Percentiles rank a stretch among this genome's conserved stretches.
phyloP scores from a whole-genome alignment of 192 early-diverging fungal genomes.

The Paraglomus occultum region DNA sequence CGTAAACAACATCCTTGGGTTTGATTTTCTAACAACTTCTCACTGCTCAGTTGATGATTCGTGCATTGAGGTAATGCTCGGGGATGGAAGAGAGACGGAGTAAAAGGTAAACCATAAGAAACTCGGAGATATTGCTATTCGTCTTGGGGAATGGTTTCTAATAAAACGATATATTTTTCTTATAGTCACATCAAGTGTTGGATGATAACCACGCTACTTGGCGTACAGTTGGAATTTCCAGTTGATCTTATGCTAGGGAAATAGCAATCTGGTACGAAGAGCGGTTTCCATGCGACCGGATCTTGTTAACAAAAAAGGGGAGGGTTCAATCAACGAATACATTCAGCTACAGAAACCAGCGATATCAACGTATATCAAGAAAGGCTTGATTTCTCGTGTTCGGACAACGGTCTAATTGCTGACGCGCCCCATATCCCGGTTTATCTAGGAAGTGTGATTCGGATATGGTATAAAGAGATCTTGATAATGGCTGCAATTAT shows the following conservation, averaged over 20 bases:
- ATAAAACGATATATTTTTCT: background rate
- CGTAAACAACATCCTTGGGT: conserved; percentile 75
- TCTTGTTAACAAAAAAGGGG: too few relatives aligned
- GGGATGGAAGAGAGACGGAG: too few relatives aligned
- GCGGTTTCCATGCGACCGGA: conserved; percentile 17
- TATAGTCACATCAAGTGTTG: conserved; percentile 63
- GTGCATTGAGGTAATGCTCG: conserved; percentile 57
- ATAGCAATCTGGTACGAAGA: conserved; percentile 38
- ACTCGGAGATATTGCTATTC: too few relatives aligned
- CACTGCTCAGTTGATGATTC: conserved; percentile 68
- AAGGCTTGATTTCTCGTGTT: too few relatives aligned
- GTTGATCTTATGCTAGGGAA: conserved; percentile 67
- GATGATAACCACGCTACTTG: conserved; percentile 74
- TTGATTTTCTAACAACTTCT: conserved; percentile 77
- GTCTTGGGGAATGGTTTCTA: background rate
- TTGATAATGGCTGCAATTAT: conserved; percentile 79
- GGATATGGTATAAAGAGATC: conserved; percentile 71
- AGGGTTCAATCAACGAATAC: too few relatives aligned
- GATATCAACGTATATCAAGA: too few relatives aligned
- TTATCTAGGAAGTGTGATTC: too few relatives aligned
- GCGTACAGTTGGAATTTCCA: conserved; percentile 69
- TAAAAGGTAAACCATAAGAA: too few relatives aligned
- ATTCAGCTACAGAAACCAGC: too few relatives aligned
- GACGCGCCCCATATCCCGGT: too few relatives aligned
- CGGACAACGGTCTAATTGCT: too few relatives aligned